phyloP scores from a whole-genome alignment of 805 yeast genomes.

The Candida tibetensis region DNA sequence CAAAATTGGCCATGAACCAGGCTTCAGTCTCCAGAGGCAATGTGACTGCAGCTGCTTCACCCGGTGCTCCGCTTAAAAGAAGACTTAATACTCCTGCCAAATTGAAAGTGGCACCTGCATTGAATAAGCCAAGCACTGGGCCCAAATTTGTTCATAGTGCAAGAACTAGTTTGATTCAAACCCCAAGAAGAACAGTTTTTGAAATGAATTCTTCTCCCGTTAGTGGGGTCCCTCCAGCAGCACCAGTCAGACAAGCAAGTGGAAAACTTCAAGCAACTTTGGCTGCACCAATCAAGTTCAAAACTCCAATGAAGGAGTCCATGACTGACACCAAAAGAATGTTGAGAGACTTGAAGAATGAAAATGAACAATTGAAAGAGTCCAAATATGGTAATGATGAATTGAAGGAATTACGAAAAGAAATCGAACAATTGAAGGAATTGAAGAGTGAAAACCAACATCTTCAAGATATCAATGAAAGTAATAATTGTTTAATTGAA shows the following conservation, averaged over 20 bases:
- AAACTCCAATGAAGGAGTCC: constrained; percentile 2
- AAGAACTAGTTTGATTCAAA: neutral
- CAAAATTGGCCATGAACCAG: neutral
- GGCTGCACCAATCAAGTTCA: neutral
- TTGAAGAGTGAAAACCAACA: constrained; percentile 3
- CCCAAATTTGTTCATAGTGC: constrained; percentile 4
- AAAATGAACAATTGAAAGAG: constrained; percentile 12
- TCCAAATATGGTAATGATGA: too few relatives aligned
- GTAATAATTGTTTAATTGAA: constrained; percentile 2
- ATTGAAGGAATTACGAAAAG: neutral
- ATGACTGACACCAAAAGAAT: constrained; percentile 10
- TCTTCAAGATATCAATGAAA: constrained; percentile 2
- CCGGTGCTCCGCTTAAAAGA: constrained; percentile 3
- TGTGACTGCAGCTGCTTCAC: constrained; percentile 1
- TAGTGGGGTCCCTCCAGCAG: neutral
- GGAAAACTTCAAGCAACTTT: neutral
- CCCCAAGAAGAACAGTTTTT: neutral
- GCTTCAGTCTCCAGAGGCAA: neutral
- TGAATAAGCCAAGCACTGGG: constrained; percentile 7
- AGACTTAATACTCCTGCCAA: constrained; percentile 10
- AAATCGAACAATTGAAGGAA: constrained; percentile 3
- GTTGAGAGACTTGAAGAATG: constrained; percentile 11
- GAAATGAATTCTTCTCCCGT: constrained; percentile 7
- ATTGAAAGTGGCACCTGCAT: constrained; percentile 6
- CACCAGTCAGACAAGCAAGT: neutral